Percentiles rank a stretch among this genome's conserved stretches.
phyloP scores from a whole-genome alignment of 2,329 filamentous ascomycete species.

The Sclerotinia minor region DNA sequence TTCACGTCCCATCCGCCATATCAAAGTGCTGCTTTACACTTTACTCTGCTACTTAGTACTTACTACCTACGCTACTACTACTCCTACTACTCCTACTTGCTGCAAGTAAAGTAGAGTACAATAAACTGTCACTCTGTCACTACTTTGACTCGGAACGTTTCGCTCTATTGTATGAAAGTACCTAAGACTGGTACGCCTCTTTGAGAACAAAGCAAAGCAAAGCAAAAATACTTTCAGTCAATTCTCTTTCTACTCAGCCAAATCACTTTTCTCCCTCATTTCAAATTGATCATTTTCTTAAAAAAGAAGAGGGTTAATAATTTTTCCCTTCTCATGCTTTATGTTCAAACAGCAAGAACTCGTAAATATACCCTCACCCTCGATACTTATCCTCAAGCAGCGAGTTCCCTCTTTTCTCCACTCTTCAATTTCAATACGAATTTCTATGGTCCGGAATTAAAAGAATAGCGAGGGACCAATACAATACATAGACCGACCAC shows the following conservation, averaged over 20 bases:
- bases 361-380: constrained; percentile 7
- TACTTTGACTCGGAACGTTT: not conserved
- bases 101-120: not conserved
- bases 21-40: constrained; percentile 1
- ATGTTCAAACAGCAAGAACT: not conserved
- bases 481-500: constrained; percentile 2
- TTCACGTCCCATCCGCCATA: not conserved
- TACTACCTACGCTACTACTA: not conserved
- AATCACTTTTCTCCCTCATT: not conserved
- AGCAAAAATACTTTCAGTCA: not conserved
- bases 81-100: not conserved
- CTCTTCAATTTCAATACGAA: constrained; percentile 23
- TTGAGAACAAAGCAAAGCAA: constrained; percentile 16
- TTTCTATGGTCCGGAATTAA: constrained; percentile 21
- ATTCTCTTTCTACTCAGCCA: constrained; percentile 1
- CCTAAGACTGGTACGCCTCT: not conserved
- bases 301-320: not conserved
- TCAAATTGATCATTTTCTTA: not conserved
- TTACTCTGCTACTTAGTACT: not conserved
- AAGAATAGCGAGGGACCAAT: constrained; percentile 19
- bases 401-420: constrained; percentile 16
- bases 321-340: constrained; percentile 1
- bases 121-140: not conserved
- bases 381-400: constrained; percentile 3
- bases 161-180: constrained; percentile 11